These are phyloP conservation scores for Melocanna baccifera DNA, from an alignment of 176 grass and related monocot genomes.

Conservation along the genomic window DNA sequence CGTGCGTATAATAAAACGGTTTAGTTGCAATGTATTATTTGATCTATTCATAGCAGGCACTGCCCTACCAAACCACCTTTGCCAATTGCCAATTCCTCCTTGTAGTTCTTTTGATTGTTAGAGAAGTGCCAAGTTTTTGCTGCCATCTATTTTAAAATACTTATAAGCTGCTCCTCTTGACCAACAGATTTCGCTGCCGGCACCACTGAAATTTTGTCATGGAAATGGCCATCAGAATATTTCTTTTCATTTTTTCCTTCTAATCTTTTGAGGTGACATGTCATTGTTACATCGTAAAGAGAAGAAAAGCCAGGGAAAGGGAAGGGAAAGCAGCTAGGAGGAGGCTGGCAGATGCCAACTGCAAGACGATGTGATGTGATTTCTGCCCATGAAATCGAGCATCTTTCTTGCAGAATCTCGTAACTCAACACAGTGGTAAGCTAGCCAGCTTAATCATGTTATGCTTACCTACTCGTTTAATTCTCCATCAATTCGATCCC, in stretches of 20 bases:
- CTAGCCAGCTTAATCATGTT: slow-evolving; percentile 8
- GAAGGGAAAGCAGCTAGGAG: slow-evolving; percentile 23
- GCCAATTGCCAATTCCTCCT: neutral
- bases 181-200: neutral
- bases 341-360: slow-evolving; percentile 26
- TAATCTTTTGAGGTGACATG: slow-evolving; percentile 37
- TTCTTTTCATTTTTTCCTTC: neutral
- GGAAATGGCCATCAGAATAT: neutral
- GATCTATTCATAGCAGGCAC: slow-evolving; percentile 2
- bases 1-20: slow-evolving; percentile 14
- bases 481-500: neutral
- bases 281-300: slow-evolving; percentile 28
- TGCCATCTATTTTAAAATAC: neutral
- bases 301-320: neutral
- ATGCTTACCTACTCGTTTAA: neutral
- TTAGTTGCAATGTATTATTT: slow-evolving; percentile 25
- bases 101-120: neutral
- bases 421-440: slow-evolving; percentile 28
- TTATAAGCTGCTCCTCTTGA: neutral
- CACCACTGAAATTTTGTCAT: neutral
- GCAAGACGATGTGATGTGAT: slow-evolving; percentile 7
- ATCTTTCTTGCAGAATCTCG: neutral
- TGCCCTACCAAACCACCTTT: slow-evolving; percentile 4
- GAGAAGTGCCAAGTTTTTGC: neutral
- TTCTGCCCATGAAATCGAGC: slow-evolving; percentile 21